Conservation (phyloP, 2,329 filamentous ascomycete species). For the Pseudophaeomoniella oleicola region DNA sequence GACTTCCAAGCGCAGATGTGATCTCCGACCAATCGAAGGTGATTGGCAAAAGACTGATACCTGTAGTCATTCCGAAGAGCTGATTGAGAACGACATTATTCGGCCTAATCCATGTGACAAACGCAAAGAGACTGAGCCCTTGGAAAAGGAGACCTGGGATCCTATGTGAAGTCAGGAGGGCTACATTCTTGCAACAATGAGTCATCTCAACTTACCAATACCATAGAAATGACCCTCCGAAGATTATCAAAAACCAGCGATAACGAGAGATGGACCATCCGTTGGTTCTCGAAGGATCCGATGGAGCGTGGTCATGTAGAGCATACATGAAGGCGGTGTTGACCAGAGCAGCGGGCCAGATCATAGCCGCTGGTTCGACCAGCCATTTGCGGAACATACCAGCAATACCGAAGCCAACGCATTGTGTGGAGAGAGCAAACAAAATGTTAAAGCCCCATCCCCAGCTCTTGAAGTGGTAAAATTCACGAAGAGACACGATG, state of each 20-base stretch:
- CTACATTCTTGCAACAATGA: too few relatives aligned
- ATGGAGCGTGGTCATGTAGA: slow-evolving; percentile 50
- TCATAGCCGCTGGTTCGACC: slow-evolving; percentile 47
- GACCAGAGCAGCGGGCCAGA: slow-evolving; percentile 57
- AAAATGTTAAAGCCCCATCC: slow-evolving; percentile 53
- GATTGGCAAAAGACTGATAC: slow-evolving; percentile 53
- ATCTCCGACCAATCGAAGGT: slow-evolving; percentile 68
- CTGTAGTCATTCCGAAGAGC: slow-evolving; percentile 54
- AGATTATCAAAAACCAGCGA: slow-evolving; percentile 47
- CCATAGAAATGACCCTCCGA: slow-evolving; percentile 45
- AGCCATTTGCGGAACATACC: slow-evolving; percentile 53
- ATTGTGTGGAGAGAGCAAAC: slow-evolving; percentile 53
- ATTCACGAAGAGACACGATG: slow-evolving; percentile 54
- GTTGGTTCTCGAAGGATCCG: slow-evolving; percentile 40
- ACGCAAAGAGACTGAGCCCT: slow-evolving; percentile 55
- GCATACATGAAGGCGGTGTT: slow-evolving; percentile 55
- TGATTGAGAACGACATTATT: slow-evolving; percentile 56
- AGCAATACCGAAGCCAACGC: slow-evolving; percentile 54
- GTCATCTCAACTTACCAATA: slow-evolving; percentile 43
- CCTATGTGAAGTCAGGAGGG: too few relatives aligned
- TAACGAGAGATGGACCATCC: slow-evolving; percentile 55
- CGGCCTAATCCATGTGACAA: slow-evolving; percentile 58
- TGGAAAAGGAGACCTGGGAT: slow-evolving; percentile 51
- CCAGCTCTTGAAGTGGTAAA: slow-evolving; percentile 34
- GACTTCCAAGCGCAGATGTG: slow-evolving; percentile 52